Base-by-base conservation (phyloP, 192 early-diverging fungal species). In the Chytriomyces hyalinus region DNA sequence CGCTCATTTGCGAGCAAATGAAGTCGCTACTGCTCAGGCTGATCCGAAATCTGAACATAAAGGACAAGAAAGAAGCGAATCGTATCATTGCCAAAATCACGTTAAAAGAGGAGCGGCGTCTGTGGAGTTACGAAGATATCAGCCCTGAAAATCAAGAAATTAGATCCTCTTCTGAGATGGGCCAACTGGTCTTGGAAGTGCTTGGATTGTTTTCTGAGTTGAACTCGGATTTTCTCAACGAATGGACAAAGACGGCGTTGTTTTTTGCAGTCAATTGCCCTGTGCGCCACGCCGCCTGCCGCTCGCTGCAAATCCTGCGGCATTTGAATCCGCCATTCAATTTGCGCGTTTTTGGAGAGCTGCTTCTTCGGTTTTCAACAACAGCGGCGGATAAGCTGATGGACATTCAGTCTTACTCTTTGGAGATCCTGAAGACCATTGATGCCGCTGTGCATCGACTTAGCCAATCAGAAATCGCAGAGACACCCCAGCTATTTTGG, bases 91-190 rank as follows among this genome's bases (percentile, higher is more conserved):
- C 87, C 84, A 61, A 91, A 85, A 78, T 87, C 7, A 86, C 84
- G 5, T 62, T 90, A 13, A 91, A 90, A 71, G 94, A 93, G 80
- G 92, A 93, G 11, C 90, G 91, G 76, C 85, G 90, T 11, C 67
- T 94, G 6, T 95, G 94, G 94, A 75, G 85, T 11, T 93, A 95
- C 65, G 93, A 95, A 73, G 93, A 96, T 67, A 88, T 93, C 45
- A 67, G 85, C 84, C 66, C 90, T 77, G 53, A 86, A 72, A 75
- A 88, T 80, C 73, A 65, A 24, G 77, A 84, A 20, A 78, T 84
- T 61, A 79, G 82, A 62, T 80, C 76, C 20, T 43, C 77, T 22
- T 65, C 61, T 15, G 77, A 83, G 48, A 48, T 91, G 67, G 66
- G 49, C 0, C 74, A 76, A 6, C 72, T 91, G 6, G 86, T 87